Percentiles rank a stretch among this genome's conserved stretches.
Evolutionary conservation across 169 alveolate species (phyloP).

Genomic region (Eimeria brunetti): DNA sequence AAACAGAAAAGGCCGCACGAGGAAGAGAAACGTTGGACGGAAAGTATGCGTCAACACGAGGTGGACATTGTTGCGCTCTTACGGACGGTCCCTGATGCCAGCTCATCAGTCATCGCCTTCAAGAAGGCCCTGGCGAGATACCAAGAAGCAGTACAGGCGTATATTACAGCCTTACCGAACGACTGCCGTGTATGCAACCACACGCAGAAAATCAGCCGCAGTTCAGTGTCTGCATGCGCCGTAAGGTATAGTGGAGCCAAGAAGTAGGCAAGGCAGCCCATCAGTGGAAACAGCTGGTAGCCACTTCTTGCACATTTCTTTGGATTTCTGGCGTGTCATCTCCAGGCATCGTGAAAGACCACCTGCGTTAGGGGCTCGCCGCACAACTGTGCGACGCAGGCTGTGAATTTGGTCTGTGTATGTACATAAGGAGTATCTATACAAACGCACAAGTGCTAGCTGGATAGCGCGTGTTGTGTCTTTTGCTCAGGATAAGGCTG

Average conservation of each 20-base stretch:
- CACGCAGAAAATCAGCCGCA: neutral
- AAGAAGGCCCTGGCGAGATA: constrained; percentile 2
- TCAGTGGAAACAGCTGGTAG: neutral
- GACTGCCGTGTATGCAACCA: neutral
- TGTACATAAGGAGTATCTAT: neutral
- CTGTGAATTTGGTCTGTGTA: neutral
- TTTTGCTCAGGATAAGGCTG: constrained; percentile 26
- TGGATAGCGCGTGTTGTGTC: neutral
- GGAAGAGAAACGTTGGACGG: constrained; percentile 19
- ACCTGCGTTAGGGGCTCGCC: neutral
- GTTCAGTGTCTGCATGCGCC: neutral
- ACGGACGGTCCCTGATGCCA: constrained; percentile 13
- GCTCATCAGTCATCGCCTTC: neutral
- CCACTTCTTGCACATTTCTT: neutral
- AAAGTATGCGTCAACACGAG: constrained; percentile 8
- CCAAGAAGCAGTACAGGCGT: constrained; percentile 28
- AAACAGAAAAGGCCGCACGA: constrained; percentile 24
- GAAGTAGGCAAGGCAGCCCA: neutral
- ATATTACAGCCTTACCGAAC: neutral
- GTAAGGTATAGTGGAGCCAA: neutral
- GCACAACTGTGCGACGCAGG: neutral
- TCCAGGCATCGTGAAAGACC: neutral
- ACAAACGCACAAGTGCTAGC: neutral
- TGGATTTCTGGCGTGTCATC: neutral
- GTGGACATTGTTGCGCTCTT: neutral